Conservation (phyloP, 2,329 filamentous ascomycete species). For the Aspergillus sp. region DNA sequence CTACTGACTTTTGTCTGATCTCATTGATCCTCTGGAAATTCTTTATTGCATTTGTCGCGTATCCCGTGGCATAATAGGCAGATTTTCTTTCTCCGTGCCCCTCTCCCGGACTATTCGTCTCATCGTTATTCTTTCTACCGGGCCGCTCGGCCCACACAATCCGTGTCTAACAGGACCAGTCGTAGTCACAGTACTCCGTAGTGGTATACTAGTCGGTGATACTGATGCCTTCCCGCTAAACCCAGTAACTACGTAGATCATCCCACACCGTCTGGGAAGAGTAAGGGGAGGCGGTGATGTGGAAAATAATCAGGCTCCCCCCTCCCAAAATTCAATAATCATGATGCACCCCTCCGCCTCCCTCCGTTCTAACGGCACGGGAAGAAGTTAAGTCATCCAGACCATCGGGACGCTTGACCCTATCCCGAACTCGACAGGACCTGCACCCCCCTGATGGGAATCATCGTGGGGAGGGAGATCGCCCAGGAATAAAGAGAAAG, state of each 20-base stretch:
- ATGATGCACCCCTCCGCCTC: neutral
- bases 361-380: neutral
- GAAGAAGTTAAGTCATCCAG: conserved; percentile 2
- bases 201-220: conserved; percentile 3
- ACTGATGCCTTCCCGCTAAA: conserved; percentile 10
- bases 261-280: conserved; percentile 7
- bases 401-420: conserved; percentile 5
- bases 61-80: neutral
- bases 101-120: conserved; percentile 8
- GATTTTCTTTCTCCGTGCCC: conserved; percentile 2
- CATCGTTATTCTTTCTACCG: conserved; percentile 16
- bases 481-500: conserved; percentile 4
- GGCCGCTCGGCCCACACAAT: conserved; percentile 20
- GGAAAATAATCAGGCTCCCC: neutral
- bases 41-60: no score
- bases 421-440: neutral
- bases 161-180: conserved; percentile 14
- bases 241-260: conserved; percentile 17
- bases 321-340: neutral
- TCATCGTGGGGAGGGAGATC: neutral
- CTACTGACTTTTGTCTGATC: neutral
- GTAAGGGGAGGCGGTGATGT: conserved; percentile 9
- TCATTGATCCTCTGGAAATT: neutral
- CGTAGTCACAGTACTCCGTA: neutral
- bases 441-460: no score